A percentile compares a stretch with the other conserved stretches of the same genome.
Conservation (phyloP, 2,329 filamentous ascomycete species). For the Arthrobotrys conoides region DNA sequence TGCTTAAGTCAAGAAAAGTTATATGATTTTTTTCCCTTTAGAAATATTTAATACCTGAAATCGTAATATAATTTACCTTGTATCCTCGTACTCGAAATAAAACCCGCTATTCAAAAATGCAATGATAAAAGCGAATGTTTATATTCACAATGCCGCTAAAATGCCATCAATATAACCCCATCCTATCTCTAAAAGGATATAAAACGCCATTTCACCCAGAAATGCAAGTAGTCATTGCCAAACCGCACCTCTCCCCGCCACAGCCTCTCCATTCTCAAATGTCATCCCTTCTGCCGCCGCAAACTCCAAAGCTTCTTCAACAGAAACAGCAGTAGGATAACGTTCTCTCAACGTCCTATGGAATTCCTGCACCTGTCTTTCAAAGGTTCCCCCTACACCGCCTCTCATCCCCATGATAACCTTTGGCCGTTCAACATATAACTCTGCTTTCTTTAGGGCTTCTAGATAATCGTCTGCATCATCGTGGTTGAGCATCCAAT, state of each 20-base stretch:
- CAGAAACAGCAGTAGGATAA: slow-evolving; percentile 38
- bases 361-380: slow-evolving; percentile 42
- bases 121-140: no score
- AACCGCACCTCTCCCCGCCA: slow-evolving; percentile 15
- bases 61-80: no score
- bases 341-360: slow-evolving; percentile 44
- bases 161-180: neutral
- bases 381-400: slow-evolving; percentile 27
- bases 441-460: slow-evolving; percentile 25
- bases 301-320: slow-evolving; percentile 52
- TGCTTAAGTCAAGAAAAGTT: slow-evolving; percentile 2
- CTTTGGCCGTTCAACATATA: slow-evolving; percentile 43
- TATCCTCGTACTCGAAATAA: no score
- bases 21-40: neutral
- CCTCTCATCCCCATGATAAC: slow-evolving; percentile 31
- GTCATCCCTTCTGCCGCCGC: slow-evolving; percentile 50
- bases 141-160: slow-evolving; percentile 1
- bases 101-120: no score
- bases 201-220: neutral
- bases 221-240: slow-evolving; percentile 15
- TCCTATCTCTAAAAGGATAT: neutral
- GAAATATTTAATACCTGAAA: neutral
- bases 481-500: slow-evolving; percentile 45
- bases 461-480: slow-evolving; percentile 34
- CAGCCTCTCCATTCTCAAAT: slow-evolving; percentile 25